phyloP scores from a whole-genome alignment of 257 asterid genomes.

The Ilex aquifolium region DNA sequence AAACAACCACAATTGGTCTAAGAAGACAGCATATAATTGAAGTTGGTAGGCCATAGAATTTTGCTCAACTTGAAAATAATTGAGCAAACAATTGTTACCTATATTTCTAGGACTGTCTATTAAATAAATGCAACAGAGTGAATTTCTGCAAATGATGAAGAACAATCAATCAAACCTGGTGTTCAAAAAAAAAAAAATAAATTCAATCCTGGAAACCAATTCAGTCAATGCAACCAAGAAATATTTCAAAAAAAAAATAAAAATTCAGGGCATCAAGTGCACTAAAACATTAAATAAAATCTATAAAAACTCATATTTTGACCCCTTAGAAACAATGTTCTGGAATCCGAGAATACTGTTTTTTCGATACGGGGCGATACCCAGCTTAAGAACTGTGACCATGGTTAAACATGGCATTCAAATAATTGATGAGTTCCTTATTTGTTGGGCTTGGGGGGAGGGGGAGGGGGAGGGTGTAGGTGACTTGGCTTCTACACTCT shows the following conservation, averaged over 20 bases:
- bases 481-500: slow-evolving; percentile 6
- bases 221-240: too few relatives aligned
- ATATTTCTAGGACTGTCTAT: slow-evolving; percentile 1
- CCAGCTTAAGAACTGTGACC: not conserved
- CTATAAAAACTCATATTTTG: not conserved
- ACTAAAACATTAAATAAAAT: too few relatives aligned
- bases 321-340: not conserved
- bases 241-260: too few relatives aligned
- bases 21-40: slow-evolving; percentile 4
- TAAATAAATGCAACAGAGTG: slow-evolving; percentile 3
- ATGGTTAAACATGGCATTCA: not conserved
- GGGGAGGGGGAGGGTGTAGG: not conserved
- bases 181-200: too few relatives aligned
- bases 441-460: slow-evolving; percentile 3
- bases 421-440: not conserved
- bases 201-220: not conserved
- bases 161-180: not conserved
- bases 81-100: not conserved
- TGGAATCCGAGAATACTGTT: too few relatives aligned
- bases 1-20: not conserved
- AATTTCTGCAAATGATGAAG: not conserved
- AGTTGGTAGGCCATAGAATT: slow-evolving; percentile 6
- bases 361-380: too few relatives aligned
- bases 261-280: too few relatives aligned
- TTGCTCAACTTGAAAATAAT: slow-evolving; percentile 1